Conservation (phyloP, 768 basidiomycete genomes). For the Tylopilus felleus region DNA sequence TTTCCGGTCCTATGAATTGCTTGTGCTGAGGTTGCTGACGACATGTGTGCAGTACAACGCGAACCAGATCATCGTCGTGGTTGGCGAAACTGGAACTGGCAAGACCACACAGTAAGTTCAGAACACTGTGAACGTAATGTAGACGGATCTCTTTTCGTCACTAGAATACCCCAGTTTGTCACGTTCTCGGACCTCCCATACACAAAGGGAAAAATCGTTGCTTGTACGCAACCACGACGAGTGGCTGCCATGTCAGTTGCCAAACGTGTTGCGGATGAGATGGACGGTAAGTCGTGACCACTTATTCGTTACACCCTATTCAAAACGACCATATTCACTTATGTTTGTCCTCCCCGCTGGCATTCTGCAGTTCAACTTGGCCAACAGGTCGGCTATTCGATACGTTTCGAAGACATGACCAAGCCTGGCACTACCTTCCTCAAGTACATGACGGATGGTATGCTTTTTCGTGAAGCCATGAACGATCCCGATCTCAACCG, state of each 20-base stretch:
- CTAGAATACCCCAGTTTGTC: slow-evolving; percentile 94
- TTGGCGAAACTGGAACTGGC: slow-evolving; percentile 93
- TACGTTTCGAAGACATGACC: slow-evolving; percentile 87
- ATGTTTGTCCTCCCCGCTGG: slow-evolving; percentile 1
- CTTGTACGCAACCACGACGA: slow-evolving; percentile 94
- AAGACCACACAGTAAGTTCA: slow-evolving; percentile 89
- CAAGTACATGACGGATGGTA: slow-evolving; percentile 99
- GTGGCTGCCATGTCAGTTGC: slow-evolving; percentile 99
- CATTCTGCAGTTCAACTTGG: slow-evolving; percentile 72
- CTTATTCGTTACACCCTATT: too few species aligned
- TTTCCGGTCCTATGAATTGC: not conserved
- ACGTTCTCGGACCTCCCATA: slow-evolving; percentile 92
- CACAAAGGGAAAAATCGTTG: slow-evolving; percentile 83
- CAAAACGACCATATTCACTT: not conserved
- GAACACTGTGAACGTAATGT: slow-evolving; percentile 18
- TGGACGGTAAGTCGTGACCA: slow-evolving; percentile 80
- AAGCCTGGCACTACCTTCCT: slow-evolving; percentile 91
- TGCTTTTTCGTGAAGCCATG: slow-evolving; percentile 96
- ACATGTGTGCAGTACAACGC: slow-evolving; percentile 21
- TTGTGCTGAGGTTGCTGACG: not conserved
- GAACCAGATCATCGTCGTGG: slow-evolving; percentile 85
- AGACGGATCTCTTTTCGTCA: slow-evolving; percentile 25
- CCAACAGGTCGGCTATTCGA: slow-evolving; percentile 94
- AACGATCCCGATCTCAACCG: slow-evolving; percentile 85
- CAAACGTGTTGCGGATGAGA: slow-evolving; percentile 98